Evolutionary conservation across 139 green algal species (phyloP), one percentile per base, ranked within the genome.

Genomic region (Parachlorella kessleri): DNA sequence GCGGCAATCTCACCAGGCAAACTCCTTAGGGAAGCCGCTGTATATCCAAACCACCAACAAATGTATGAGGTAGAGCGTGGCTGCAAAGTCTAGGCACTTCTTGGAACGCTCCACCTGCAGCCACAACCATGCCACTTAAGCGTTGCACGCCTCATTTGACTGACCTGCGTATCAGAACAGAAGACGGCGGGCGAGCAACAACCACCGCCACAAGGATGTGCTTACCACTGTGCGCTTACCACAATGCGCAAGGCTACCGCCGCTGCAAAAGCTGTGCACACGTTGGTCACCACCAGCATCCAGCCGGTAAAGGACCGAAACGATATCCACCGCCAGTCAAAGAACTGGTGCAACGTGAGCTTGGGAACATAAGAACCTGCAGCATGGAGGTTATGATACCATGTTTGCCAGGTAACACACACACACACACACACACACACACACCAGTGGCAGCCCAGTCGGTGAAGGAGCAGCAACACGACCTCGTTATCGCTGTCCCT

Each of bases 51-150:
- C 89, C 30, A 86, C 77, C 0, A 92, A 42, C 2, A 95, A 64
- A 77, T 98, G 95, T 26, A 98, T 72, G 38, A 96, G 55, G 83
- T 97, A 96, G 6, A 86, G 65, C 0, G 96, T 98, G 21, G 85
- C 88, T 8, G 89, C 86, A 83, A 98, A 99, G 78, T 98, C 95
- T 14, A 98, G 81, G 75, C 95, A 99, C 82, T 99, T 99, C 77
- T 98, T 98, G 3, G 95, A 90, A 0, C 95, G 86, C 83, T 98
- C 89, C 3, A 98, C 92, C 86, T 95, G 84, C 77, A 54, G 28
- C 3, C 14, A 35, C 38, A n/a, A n/a, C n/a, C n/a, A n/a, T n/a
- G n/a, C n/a, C n/a, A n/a, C n/a, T n/a, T n/a, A n/a, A n/a, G n/a
- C n/a, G n/a, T n/a, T n/a, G n/a, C n/a, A n/a, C n/a, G n/a, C n/a